Conservation (phyloP, 2,329 filamentous ascomycete genomes). For the Hymenoscyphus linearis region DNA sequence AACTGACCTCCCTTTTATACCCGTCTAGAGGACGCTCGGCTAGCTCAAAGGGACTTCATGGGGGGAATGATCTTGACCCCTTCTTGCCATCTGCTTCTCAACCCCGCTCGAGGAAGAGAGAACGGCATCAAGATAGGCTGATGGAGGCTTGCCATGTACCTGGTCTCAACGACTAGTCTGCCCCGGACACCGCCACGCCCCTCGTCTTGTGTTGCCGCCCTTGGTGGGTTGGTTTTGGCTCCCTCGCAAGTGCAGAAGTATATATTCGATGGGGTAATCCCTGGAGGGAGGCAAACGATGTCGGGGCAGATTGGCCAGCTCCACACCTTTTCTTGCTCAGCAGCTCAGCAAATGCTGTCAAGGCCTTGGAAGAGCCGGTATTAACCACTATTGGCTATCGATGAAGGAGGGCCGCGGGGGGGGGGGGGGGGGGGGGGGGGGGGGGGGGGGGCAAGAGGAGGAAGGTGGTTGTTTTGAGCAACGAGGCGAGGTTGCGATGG, state of each 20-base stretch:
- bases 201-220: constrained; percentile 24
- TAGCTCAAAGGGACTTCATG: constrained; percentile 22
- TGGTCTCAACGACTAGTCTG: constrained; percentile 19
- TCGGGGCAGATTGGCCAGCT: constrained; percentile 28
- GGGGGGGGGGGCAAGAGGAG: constrained; percentile 7
- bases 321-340: constrained; percentile 30
- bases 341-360: constrained; percentile 32
- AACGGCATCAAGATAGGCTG: constrained; percentile 29
- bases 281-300: constrained; percentile 27
- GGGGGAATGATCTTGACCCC: constrained; percentile 32
- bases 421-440: too few relatives aligned
- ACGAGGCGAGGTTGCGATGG: constrained; percentile 7
- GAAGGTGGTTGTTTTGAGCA: background rate
- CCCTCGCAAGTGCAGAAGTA: constrained; percentile 27
- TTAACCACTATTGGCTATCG: constrained; percentile 12
- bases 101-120: constrained; percentile 35
- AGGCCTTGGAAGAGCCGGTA: constrained; percentile 25
- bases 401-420: background rate
- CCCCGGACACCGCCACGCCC: constrained; percentile 15
- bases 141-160: constrained; percentile 12
- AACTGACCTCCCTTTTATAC: constrained; percentile 59
- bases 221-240: constrained; percentile 25
- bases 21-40: constrained; percentile 38
- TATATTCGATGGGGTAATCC: constrained; percentile 27
- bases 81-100: constrained; percentile 27